Evolutionary conservation across 306 rosid species (phyloP).

Genomic region (Malus orientalis): DNA sequence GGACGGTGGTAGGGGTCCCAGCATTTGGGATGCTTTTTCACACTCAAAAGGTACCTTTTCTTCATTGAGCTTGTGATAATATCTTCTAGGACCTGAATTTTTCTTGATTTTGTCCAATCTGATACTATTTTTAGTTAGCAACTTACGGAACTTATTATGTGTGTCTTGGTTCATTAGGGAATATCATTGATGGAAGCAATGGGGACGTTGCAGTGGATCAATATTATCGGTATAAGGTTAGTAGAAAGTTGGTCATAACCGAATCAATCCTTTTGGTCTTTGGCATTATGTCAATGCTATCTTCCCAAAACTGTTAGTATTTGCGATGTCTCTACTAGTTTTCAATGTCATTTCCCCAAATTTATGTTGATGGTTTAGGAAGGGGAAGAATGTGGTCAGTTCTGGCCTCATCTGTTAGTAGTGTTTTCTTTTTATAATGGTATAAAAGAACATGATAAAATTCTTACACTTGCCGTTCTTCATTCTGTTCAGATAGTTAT

Average conservation of each 20-base stretch:
- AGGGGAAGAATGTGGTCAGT: background rate
- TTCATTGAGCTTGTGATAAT: background rate
- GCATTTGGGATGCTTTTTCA: slow-evolving; percentile 89
- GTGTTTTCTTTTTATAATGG: background rate
- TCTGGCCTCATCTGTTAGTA: background rate
- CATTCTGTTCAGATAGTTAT: background rate
- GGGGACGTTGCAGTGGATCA: slow-evolving; percentile 91
- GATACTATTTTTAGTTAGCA: slow-evolving; percentile 2
- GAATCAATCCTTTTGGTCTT: background rate
- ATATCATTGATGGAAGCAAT: slow-evolving; percentile 62
- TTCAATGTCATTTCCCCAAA: background rate
- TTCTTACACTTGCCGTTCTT: background rate
- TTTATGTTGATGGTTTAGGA: background rate
- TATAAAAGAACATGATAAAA: background rate
- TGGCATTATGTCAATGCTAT: background rate
- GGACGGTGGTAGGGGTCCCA: slow-evolving; percentile 73
- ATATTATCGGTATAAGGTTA: slow-evolving; percentile 77
- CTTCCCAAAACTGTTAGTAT: background rate
- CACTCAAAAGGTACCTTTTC: slow-evolving; percentile 46
- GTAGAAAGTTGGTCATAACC: slow-evolving; percentile 7
- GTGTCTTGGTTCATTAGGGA: slow-evolving; percentile 42
- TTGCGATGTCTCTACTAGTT: background rate
- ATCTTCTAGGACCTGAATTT: background rate
- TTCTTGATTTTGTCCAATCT: background rate
- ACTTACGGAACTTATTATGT: background rate